Conservation (phyloP, 116 monocot species). For the Cymodocea nodosa region DNA sequence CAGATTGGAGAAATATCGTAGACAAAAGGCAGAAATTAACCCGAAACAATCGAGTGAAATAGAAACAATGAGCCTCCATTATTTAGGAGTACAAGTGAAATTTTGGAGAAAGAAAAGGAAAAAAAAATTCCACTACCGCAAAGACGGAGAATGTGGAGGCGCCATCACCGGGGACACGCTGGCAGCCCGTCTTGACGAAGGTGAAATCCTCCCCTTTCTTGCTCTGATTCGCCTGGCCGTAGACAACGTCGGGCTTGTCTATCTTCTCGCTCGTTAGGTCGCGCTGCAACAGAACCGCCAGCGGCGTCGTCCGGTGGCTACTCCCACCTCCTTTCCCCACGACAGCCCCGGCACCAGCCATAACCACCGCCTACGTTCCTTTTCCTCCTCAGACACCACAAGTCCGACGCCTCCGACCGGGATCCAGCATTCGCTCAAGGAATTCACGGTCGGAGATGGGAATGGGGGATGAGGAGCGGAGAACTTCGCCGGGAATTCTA, state of each 20-base stretch:
- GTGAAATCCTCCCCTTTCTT: constrained; percentile 89
- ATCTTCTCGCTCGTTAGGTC: constrained; percentile 49
- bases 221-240: constrained; percentile 56
- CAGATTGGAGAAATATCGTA: no score
- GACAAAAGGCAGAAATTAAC: no score
- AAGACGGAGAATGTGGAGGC: constrained; percentile 63
- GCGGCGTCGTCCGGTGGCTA: constrained; percentile 30
- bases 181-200: constrained; percentile 53
- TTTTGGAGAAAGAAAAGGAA: background rate
- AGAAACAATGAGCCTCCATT: background rate
- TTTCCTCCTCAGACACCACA: background rate
- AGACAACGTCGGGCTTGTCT: constrained; percentile 46
- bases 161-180: constrained; percentile 48
- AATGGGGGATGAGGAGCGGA: background rate
- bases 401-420: background rate
- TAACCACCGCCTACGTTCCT: background rate
- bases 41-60: background rate
- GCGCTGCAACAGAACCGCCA: constrained; percentile 44
- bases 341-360: background rate
- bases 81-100: no score
- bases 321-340: background rate
- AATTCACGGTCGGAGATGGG: background rate
- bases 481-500: background rate
- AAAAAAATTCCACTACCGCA: constrained; percentile 23
- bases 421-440: background rate